Evolutionary conservation across 129 eudicot species (phyloP), one percentile per base, ranked within the genome.

Genomic region (Helianthus tuberosus): DNA sequence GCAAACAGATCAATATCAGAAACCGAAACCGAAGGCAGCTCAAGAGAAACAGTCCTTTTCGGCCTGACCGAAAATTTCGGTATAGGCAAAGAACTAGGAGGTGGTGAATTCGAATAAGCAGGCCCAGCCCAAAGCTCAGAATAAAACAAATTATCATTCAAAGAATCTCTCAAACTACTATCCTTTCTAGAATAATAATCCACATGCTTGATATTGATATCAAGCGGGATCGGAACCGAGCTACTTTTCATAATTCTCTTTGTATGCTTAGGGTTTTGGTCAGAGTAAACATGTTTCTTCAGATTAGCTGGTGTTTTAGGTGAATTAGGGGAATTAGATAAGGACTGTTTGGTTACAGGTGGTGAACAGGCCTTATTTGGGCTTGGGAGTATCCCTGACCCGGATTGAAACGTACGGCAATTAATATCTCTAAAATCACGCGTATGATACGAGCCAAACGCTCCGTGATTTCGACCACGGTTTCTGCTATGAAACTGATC

Each of bases 111-210:
- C 6, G 96, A 94, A 79, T 91, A 94, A 6, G 96, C 89, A 52
- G 99, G 99, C 36, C 99, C 99, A 64, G 99, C 99, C 99, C 99
- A 94, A 13, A 73, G 90, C 87, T 94, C 97, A 41, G 93, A 83
- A 81, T 79, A 88, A 43, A 75, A 78, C 49, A 85, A 66, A 13
- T 76, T 70, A n/a, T 81, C 81, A 73, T 38, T 52, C 38, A 63
- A 60, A 16, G 75, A 71, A 12, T 74, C 74, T 3, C 25, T 64
- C 52, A 11, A 50, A 15, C 52, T 39, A 61, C 51, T 39, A 61
- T 81, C 67, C 59, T 38, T 63, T 3, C 51, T 10, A 14, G 71
- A 51, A 48, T 38, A 51, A 48, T 39, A 64, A 39, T 51, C 65
- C 16, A 65, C 65, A 52, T 46, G 81, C 51, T 71, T 71, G 29